Base-by-base conservation (phyloP, 805 yeast genomes). In the Debaryomyces prosopidis region DNA sequence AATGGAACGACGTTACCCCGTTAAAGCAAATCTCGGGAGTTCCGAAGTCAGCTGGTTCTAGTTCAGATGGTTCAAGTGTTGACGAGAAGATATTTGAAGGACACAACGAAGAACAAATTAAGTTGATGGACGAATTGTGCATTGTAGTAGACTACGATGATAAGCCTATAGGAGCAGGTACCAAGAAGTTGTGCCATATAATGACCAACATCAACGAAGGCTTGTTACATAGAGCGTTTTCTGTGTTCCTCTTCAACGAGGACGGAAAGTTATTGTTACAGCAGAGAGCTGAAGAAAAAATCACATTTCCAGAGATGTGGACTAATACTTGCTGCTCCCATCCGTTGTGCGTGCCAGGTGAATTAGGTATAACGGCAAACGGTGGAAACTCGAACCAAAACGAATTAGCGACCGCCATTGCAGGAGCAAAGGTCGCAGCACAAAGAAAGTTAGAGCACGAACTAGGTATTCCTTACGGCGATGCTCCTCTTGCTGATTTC, bases 251-350 rank as follows among this genome's bases (percentile, higher is more conserved):
- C 44, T 94, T 94, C 73, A 85, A 90, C 65, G 80, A 79, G 17
- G 80, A 87, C 37, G 82, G 83, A 47, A 77, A 86, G 66, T 76
- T 94, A 50, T 75, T 94, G 47, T 75, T 94, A 54, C 99, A 94
- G 71, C 97, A 92, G 71, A 82, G 99, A 57, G 98, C 99, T 0
- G 82, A 84, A 40, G 98, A 94, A 64, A 94, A 94, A 66, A 94
- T 94, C 70, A 94, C 99, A 1, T 94, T 94, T 68, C 96, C 98
- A 0, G 82, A 82, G 47, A 83, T 91, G 85, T 94, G 99, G 99
- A 94, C 99, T 19, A 94, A 94, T 66, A 94, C 99, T 1, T 94
- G 99, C 69, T 94, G 99, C 66, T 91, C 98, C 1, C 99, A 94
- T 65, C 99, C 99, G 8, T 75, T 94, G 43, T 89, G 96, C 44